These are phyloP conservation scores for Argentina anserina DNA, from an alignment of 306 rosid genomes.

Conservation along the genomic window DNA sequence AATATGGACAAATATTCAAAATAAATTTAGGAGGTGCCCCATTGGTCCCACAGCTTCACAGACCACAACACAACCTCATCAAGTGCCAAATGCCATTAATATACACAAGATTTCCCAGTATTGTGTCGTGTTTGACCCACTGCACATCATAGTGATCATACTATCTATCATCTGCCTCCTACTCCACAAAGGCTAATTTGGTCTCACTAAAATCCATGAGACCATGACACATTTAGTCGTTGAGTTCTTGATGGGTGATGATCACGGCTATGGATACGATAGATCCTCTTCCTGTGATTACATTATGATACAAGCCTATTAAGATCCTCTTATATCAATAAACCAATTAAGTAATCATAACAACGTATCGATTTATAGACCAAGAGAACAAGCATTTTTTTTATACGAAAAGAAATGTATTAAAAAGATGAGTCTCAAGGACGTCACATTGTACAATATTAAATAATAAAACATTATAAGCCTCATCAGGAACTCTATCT, in stretches of 20 bases:
- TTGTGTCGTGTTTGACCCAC: conserved; percentile 22
- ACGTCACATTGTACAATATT: too few relatives aligned
- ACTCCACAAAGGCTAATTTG: conserved; percentile 30
- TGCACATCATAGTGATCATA: neutral
- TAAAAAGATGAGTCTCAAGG: too few relatives aligned
- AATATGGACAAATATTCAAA: conserved; percentile 22
- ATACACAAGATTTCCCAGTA: conserved; percentile 19
- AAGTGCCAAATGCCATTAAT: conserved; percentile 20
- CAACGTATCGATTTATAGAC: too few relatives aligned
- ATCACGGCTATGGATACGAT: conserved; percentile 12
- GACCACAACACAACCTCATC: conserved; percentile 26
- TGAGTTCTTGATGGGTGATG: conserved; percentile 12
- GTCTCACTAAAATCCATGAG: conserved; percentile 8
- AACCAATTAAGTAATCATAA: too few relatives aligned
- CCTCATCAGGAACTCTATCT: too few relatives aligned
- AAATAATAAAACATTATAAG: too few relatives aligned
- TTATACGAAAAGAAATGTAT: too few relatives aligned
- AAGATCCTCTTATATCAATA: neutral
- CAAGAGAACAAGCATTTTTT: too few relatives aligned
- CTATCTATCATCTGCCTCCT: conserved; percentile 16
- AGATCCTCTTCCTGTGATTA: conserved; percentile 26
- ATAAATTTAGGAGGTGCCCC: conserved; percentile 11
- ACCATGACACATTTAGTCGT: neutral
- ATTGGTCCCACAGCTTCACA: conserved; percentile 4
- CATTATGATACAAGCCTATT: conserved; percentile 28